Base-by-base conservation (phyloP, 495 filamentous ascomycete genomes). In the Bathelium albidoporum region DNA sequence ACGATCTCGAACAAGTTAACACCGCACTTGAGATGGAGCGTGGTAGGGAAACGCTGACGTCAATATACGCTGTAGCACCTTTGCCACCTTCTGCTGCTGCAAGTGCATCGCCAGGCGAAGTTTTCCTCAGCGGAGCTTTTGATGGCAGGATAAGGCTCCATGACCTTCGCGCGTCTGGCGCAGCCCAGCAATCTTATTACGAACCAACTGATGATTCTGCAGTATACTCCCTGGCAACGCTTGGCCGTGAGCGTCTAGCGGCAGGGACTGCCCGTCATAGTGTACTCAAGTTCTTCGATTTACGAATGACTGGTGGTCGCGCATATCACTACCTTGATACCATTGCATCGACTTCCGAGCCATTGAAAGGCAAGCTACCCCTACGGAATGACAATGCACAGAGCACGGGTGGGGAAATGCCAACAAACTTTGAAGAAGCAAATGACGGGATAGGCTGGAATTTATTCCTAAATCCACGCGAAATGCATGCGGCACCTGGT, bases 101-200 rank as follows among this genome's bases (percentile, higher is more conserved):
- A 32, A 71, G 66, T 59, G 67, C 29, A 5, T 66, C 66, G 12
- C 64, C 71, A 2, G 81, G 81, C 1, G 72, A 87, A 44, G 69
- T 82, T 1, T 87, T 88, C 58, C 74, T 89, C 3, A 79, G 80
- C 29, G 83, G 84, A 3, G 85, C 84, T 73, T 84, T 81, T 55
- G 83, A 87, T 69, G 80, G 83, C 14, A 73, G 76, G 24, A 77
- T 84, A 45, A 81, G 86, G 70, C 82, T 88, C n/a, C 85, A 89
- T 70, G 86, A 89, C 71, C 73, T 88, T 44, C 83, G 86, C 39
- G 82, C 84, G 0, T 71, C 77, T 14, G 68, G 70, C 3, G 68
- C 75, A 20, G 79, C 71, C 66, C 78, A 82, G 52, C 65, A 71
- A n/a, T 71, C 67, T 18, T 88, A 85, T 69, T 64, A 64, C 64